Evolutionary conservation across 805 yeast genomes (phyloP).

Genomic region (Ogataea siamensis): DNA sequence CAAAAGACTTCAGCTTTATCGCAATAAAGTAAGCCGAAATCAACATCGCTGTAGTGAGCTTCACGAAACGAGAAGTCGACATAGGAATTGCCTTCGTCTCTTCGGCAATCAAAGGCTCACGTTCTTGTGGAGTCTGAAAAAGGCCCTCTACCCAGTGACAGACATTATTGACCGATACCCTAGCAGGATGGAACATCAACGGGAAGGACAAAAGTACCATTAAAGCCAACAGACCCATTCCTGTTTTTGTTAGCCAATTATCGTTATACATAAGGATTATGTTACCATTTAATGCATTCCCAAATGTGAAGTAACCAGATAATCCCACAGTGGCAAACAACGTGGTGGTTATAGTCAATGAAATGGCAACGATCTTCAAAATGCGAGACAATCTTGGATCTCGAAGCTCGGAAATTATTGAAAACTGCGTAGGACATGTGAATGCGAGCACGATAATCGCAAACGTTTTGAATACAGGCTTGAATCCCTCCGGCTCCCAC

Average conservation of each 20-base stretch:
- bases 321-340: constrained; percentile 66
- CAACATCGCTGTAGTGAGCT: constrained; percentile 48
- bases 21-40: constrained; percentile 54
- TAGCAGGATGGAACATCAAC: constrained; percentile 76
- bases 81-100: constrained; percentile 40
- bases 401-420: constrained; percentile 68
- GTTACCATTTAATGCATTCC: constrained; percentile 63
- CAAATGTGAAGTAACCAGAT: constrained; percentile 72
- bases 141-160: constrained; percentile 40
- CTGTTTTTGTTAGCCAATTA: constrained; percentile 47
- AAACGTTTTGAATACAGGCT: constrained; percentile 57
- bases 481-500: constrained; percentile 41
- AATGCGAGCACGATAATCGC: constrained; percentile 77
- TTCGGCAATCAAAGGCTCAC: constrained; percentile 6
- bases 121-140: constrained; percentile 2
- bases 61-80: constrained; percentile 43
- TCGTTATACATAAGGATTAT: constrained; percentile 66
- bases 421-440: constrained; percentile 80
- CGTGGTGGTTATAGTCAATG: constrained; percentile 52
- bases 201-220: constrained; percentile 81
- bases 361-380: constrained; percentile 40
- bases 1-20: constrained; percentile 58
- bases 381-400: constrained; percentile 51
- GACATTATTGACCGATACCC: constrained; percentile 71
- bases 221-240: constrained; percentile 59